Conservation (phyloP, 768 basidiomycete species). For the Boletus fagicola region DNA sequence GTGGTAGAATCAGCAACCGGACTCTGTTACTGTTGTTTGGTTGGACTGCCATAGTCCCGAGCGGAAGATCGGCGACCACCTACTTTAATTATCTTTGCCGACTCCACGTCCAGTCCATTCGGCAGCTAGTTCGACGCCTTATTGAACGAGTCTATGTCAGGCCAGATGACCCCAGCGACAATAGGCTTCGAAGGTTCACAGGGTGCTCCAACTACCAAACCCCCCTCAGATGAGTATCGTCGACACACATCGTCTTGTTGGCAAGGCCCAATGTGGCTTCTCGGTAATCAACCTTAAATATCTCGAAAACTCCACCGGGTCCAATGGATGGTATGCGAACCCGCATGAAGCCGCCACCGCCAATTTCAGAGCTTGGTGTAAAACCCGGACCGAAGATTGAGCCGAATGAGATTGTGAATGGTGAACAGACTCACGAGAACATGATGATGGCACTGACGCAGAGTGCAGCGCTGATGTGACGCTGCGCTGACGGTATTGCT, state of each 20-base stretch:
- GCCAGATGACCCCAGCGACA: constrained; percentile 73
- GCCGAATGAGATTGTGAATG: neutral
- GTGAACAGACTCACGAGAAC: neutral
- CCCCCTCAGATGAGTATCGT: constrained; percentile 65
- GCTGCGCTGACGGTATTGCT: constrained; percentile 80
- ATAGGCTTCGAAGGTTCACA: constrained; percentile 84
- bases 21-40: constrained; percentile 44
- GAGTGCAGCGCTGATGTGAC: constrained; percentile 33
- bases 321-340: neutral
- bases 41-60: neutral
- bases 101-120: constrained; percentile 72
- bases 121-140: constrained; percentile 64
- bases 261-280: constrained; percentile 58
- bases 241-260: constrained; percentile 55
- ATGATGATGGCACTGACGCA: neutral
- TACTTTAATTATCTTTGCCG: constrained; percentile 37
- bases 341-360: neutral
- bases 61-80: neutral
- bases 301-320: neutral
- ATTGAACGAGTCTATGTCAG: constrained; percentile 74
- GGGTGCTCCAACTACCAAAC: constrained; percentile 83
- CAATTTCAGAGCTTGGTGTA: neutral
- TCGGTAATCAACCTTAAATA: constrained; percentile 56
- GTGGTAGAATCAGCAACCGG: constrained; percentile 77
- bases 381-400: neutral